Base-by-base conservation (phyloP, 192 early-diverging fungal species). In the Podila minutissima region DNA sequence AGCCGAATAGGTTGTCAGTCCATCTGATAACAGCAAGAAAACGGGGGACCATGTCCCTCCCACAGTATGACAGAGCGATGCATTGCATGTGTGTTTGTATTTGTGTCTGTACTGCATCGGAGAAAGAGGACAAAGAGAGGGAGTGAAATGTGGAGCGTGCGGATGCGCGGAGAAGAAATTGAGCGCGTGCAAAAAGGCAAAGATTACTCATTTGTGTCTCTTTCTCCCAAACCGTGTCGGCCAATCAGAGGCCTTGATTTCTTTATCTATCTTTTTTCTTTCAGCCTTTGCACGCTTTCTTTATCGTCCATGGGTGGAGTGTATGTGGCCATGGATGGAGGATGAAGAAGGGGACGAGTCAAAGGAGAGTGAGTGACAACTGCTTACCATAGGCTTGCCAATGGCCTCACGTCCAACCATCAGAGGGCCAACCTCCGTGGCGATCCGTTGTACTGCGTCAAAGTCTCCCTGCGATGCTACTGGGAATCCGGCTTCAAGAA, bases 401-500 rank as follows among this genome's bases (percentile, higher is more conserved):
- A 89, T 86, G 32, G 89, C 87, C 26, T 92, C 90, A 69, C 97
- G 87, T 26, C 94, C 94, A n/a, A 87, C 90, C 86, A 92, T 93
- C 59, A 95, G 82, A 8, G 90, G 90, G 9, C 96, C 97, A 48
- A 98, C 93, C 75, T 99, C 97, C 59, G 88, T 92, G 8, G 97
- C 96, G 64, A 99, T 97, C 57, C 96, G 88, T 72, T 96, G 86
- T 19, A 99, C 97, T 12, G 97, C 95, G 61, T 96, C 94, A 85
- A 97, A 99, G 84, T 99, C 97, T 57, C 96, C 97, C 8, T 90
- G 88, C 4, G 96, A 97, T 19, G 96, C 96, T 51, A 97, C 91
- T 1, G 97, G 97, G 82, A 97, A 99, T 6, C 97, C 97, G 8
- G 97, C 97, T 75, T 99, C 97, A 79, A 97, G 91, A 9, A 99